Evolutionary conservation across 768 basidiomycete genomes (phyloP).

Genomic region (Tubosaeta sp.): DNA sequence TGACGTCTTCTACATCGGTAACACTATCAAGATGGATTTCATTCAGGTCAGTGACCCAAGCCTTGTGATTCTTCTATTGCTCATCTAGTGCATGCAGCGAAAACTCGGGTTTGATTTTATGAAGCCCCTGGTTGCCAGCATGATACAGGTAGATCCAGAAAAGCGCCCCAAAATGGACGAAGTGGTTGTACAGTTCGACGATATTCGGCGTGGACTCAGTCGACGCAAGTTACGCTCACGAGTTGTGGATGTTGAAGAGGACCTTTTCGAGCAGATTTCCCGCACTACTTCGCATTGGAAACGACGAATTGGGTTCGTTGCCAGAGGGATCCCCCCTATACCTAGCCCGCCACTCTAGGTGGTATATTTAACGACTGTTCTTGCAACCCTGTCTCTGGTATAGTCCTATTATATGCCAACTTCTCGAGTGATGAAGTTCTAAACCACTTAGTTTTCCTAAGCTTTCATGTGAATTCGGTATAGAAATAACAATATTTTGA

Average conservation of each 20-base stretch:
- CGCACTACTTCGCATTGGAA: conserved; percentile 20
- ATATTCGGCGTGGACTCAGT: conserved; percentile 4
- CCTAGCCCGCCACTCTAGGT: background rate
- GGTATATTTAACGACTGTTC: background rate
- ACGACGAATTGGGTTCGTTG: conserved; percentile 16
- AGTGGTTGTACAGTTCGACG: conserved; percentile 17
- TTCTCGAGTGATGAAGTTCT: too few species aligned
- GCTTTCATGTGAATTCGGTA: too few species aligned
- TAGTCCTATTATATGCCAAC: background rate
- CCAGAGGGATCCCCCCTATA: conserved; percentile 8
- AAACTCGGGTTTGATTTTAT: conserved; percentile 21
- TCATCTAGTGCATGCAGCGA: background rate
- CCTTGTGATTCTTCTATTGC: background rate
- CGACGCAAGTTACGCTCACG: conserved; percentile 27
- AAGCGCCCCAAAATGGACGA: conserved; percentile 23
- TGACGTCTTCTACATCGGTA: conserved; percentile 44
- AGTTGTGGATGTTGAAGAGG: conserved; percentile 17
- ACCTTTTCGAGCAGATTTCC: conserved; percentile 4
- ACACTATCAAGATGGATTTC: conserved; percentile 33
- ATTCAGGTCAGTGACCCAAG: conserved; percentile 32
- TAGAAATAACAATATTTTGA: too few species aligned
- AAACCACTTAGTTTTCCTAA: too few species aligned
- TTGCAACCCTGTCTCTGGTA: background rate
- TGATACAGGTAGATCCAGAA: conserved; percentile 20
- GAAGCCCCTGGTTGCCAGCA: conserved; percentile 11